Percentiles rank a stretch among this genome's conserved stretches.
Conservation (phyloP, 345 rosid species). For the thale cress (Arabidopsis thaliana) region DNA sequence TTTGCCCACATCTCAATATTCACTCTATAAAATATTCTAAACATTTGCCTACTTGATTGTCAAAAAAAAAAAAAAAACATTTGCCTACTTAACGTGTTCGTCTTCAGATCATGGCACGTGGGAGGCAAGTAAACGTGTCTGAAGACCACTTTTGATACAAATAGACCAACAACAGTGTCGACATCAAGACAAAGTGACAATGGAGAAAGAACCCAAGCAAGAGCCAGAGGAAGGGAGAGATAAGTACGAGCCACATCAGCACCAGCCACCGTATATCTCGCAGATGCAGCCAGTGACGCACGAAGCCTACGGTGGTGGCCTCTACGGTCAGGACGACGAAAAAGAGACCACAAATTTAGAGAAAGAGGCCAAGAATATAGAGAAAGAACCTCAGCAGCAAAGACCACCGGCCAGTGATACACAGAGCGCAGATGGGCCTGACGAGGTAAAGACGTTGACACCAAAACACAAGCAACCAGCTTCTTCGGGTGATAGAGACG, state of each 20-base stretch:
- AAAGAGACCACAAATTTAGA: not conserved
- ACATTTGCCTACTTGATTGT: not conserved
- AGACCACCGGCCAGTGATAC: constrained; percentile 65
- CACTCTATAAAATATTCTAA: not conserved
- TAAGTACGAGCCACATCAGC: constrained; percentile 26
- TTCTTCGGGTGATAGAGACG: constrained; percentile 62
- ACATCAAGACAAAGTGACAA: constrained; percentile 9
- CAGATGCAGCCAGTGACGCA: constrained; percentile 60
- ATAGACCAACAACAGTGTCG: not conserved
- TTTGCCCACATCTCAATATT: not conserved
- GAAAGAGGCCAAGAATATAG: constrained; percentile 5
- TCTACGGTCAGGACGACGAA: constrained; percentile 57
- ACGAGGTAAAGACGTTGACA: constrained; percentile 30
- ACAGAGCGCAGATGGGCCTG: constrained; percentile 66
- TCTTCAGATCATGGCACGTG: not conserved
- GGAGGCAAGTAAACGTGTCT: constrained; percentile 1
- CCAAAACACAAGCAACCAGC: constrained; percentile 62
- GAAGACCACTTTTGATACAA: not conserved
- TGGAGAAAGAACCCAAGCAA: constrained; percentile 49
- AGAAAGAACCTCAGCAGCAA: constrained; percentile 15
- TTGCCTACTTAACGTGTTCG: not conserved
- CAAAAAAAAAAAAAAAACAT: not conserved
- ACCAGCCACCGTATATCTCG: constrained; percentile 54
- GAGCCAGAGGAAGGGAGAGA: constrained; percentile 9
- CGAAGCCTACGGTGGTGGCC: constrained; percentile 72